Evolutionary conservation across 495 filamentous ascomycete species (phyloP).

Genomic region (Podospora conica): DNA sequence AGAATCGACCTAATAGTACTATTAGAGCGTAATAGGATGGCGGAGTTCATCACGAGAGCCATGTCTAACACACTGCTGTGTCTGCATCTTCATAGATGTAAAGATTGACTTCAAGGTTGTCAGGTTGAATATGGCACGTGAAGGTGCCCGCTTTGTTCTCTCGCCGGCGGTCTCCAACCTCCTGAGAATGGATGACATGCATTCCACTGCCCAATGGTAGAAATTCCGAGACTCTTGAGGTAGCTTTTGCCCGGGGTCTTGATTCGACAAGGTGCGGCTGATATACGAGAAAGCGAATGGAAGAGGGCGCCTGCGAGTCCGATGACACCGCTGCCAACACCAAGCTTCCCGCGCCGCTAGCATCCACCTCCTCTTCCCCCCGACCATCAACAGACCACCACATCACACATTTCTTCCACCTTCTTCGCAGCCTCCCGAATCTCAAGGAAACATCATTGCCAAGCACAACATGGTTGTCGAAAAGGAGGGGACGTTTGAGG

Average conservation of each 20-base stretch:
- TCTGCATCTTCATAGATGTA: background rate
- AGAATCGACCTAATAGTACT: background rate
- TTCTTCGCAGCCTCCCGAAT: background rate
- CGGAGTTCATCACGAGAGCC: background rate
- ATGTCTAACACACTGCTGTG: background rate
- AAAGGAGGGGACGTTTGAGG: slow-evolving; percentile 45
- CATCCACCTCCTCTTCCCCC: background rate
- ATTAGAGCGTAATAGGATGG: background rate
- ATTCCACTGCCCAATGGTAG: background rate
- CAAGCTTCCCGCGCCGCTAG: background rate
- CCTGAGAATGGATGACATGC: background rate
- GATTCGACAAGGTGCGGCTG: background rate
- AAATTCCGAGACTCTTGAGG: background rate
- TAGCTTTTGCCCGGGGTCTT: background rate
- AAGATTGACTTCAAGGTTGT: background rate
- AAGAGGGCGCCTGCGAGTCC: background rate
- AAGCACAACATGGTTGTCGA: slow-evolving; percentile 37
- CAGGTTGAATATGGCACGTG: background rate
- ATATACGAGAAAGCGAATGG: background rate
- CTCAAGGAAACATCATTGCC: background rate
- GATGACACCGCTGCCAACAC: too few species aligned
- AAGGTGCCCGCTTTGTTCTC: background rate
- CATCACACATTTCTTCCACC: background rate
- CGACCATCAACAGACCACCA: background rate
- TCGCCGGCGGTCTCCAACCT: too few species aligned